Base-by-base conservation (phyloP, 768 basidiomycete species). In the Kwoniella pini region DNA sequence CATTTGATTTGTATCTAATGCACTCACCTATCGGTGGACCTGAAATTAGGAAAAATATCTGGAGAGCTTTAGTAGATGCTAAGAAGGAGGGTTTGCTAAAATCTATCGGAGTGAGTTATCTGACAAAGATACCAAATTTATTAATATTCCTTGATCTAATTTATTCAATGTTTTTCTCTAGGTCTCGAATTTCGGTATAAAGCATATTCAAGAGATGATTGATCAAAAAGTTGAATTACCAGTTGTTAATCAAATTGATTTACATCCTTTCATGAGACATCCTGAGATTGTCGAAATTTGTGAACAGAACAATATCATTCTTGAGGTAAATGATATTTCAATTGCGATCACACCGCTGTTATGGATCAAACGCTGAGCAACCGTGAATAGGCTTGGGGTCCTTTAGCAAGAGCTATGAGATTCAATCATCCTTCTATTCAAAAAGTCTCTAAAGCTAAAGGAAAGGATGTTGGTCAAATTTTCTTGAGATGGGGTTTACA, bases 401-500 rank as follows among this genome's bases (percentile, higher is more conserved):
- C 87, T 4, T 82, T 90, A 5, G 88, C 85, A 17, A 81, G 87
- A 21, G 86, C 84, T 11, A 80, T 85, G 75, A 82, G 85, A 45
- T 88, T 90, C 79, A 71, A 83, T 19, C 84, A 87, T 76, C 83
- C 85, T 19, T 76, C 77, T 10, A 80, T 89, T 63, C 72, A 74
- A 24, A 70, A 70, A 30, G 78, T 85, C 36, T 82, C 83, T 5
- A 67, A 81, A 40, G 86, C 84, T 73, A 85, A 88, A 71, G 69
- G 75, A 38, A 88, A 85, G 68, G 62, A 72, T 17, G 71, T 70
- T 15, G 81, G 91, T 17, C 93, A 96, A 70, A 79, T 90, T 48
- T 79, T 89, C 38, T 79, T 90, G 27, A 85, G 94, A 22, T 96
- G 92, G 90, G 86, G 85, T 11, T 77, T 92, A n/a, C 88, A 92